These are phyloP conservation scores for Boehmeria nivea DNA, from an alignment of 306 rosid species.

Conservation along the genomic window DNA sequence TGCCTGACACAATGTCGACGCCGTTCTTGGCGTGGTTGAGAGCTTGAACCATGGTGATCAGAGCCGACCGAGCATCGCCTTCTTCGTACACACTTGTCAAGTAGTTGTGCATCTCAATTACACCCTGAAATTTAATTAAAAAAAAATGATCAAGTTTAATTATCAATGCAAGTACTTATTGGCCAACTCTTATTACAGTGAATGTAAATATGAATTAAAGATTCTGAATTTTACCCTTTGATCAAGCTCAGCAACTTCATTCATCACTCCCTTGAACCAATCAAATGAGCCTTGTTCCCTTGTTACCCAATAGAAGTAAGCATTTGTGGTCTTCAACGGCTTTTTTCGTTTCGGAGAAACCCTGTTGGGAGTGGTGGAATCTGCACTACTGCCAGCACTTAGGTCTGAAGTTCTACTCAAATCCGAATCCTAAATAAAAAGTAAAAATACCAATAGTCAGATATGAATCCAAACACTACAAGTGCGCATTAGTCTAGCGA, in stretches of 20 bases:
- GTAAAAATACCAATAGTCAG: no score
- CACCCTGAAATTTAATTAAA: conserved; percentile 57
- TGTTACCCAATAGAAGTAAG: conserved; percentile 97
- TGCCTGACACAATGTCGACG: conserved; percentile 94
- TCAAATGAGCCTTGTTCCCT: conserved; percentile 99
- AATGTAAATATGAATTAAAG: neutral
- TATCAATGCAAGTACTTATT: neutral
- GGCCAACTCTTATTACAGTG: conserved; percentile 1
- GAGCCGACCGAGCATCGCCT: conserved; percentile 98
- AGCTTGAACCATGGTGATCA: conserved; percentile 99
- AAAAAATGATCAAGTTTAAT: neutral
- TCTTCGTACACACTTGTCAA: conserved; percentile 98
- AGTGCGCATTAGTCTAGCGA: neutral
- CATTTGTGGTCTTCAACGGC: conserved; percentile 80
- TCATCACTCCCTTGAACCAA: conserved; percentile 99
- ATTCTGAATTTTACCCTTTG: conserved; percentile 52
- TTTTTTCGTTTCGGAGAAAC: conserved; percentile 59
- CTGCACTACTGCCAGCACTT: conserved; percentile 54
- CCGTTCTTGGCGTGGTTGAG: conserved; percentile 99
- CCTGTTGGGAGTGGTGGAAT: conserved; percentile 39
- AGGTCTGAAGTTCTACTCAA: conserved; percentile 55
- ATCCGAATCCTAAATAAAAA: conserved; percentile 57
- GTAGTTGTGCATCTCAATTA: conserved; percentile 99
- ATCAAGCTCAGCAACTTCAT: conserved; percentile 92
- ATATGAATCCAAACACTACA: neutral